Percentiles rank a stretch among this genome's conserved stretches.
Evolutionary conservation across 495 filamentous ascomycete genomes (phyloP).

Genomic region (Pseudomonodictys pantanalensis): DNA sequence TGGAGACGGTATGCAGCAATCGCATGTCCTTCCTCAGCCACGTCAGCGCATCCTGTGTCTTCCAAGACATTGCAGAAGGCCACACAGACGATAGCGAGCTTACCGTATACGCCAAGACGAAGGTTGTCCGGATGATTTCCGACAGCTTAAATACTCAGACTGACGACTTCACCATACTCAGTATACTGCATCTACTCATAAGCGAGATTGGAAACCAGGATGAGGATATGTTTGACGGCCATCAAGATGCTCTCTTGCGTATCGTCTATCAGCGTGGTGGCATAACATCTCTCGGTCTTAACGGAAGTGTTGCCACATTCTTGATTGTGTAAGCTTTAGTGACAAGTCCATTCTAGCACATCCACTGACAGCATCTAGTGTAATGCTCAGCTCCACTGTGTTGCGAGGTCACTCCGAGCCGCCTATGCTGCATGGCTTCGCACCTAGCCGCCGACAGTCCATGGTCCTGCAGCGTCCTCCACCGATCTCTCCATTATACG

Average conservation of each 20-base stretch:
- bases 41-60: constrained; percentile 27
- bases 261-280: constrained; percentile 28
- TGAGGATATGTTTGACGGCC: constrained; percentile 30
- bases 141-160: constrained; percentile 16
- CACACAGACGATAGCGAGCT: constrained; percentile 22
- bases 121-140: constrained; percentile 22
- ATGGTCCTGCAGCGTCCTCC: background rate
- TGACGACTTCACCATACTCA: constrained; percentile 28
- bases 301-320: constrained; percentile 17
- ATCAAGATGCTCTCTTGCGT: constrained; percentile 22
- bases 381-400: constrained; percentile 19
- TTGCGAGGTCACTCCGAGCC: constrained; percentile 22
- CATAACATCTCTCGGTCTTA: constrained; percentile 13
- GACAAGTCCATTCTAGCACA: background rate
- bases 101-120: constrained; percentile 30
- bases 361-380: background rate
- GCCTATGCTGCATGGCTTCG: constrained; percentile 20
- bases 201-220: constrained; percentile 25
- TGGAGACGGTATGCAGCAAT: constrained; percentile 21
- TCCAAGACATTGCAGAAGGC: constrained; percentile 19
- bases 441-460: constrained; percentile 13
- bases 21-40: constrained; percentile 29
- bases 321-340: constrained; percentile 21
- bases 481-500: constrained; percentile 24
- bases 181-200: constrained; percentile 28